These are phyloP conservation scores for Cinnamomum chago DNA, from an alignment of 164 flowering plant genomes.

Conservation along the genomic window DNA sequence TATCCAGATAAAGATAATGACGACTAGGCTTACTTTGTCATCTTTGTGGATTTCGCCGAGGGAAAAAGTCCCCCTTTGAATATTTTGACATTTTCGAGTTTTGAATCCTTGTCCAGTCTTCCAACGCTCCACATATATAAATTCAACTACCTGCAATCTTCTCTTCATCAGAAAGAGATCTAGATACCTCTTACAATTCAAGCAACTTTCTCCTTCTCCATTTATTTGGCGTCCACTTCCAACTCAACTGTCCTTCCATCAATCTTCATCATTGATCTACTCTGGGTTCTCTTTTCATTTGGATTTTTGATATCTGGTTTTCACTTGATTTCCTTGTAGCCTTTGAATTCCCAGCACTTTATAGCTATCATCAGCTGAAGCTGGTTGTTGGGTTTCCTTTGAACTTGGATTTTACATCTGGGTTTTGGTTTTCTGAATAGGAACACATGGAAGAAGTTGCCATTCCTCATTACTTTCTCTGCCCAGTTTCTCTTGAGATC, in stretches of 20 bases:
- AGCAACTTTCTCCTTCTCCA: neutral
- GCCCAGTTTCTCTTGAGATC: slow-evolving; percentile 76
- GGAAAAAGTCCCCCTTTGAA: neutral
- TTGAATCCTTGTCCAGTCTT: neutral
- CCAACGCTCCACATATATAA: neutral
- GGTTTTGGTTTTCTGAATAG: neutral
- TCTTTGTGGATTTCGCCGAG: neutral
- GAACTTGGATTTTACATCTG: neutral
- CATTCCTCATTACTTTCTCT: slow-evolving; percentile 60
- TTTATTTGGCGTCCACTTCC: neutral
- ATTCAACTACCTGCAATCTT: neutral
- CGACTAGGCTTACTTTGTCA: neutral
- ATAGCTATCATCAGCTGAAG: too few species aligned
- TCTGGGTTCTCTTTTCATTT: neutral
- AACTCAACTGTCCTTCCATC: neutral
- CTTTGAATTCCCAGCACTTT: too few species aligned
- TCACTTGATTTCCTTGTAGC: too few species aligned
- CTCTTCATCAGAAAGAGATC: neutral
- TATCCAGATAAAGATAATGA: neutral
- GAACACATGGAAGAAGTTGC: slow-evolving; percentile 44
- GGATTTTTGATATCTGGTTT: neutral
- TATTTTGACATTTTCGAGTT: neutral
- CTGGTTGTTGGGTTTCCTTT: neutral
- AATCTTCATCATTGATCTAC: neutral
- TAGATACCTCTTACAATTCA: neutral